Evolutionary conservation across 192 early-diverging fungal genomes (phyloP).

Genomic region (Coemansia javaensis): DNA sequence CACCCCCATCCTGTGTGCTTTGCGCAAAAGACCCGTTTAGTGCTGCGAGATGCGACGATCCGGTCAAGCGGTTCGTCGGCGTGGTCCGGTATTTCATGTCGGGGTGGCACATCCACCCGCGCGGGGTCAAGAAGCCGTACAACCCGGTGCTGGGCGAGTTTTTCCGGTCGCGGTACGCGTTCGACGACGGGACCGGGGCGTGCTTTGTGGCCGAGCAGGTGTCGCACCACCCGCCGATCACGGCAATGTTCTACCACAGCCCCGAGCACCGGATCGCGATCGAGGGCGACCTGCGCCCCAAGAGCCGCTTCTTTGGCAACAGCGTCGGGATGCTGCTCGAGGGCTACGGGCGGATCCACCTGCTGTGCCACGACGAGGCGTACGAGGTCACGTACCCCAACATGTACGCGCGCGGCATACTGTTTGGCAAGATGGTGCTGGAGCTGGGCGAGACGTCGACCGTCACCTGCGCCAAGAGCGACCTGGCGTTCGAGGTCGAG

Average conservation of each 20-base stretch:
- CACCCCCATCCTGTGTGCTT: too few species aligned
- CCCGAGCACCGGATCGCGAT: conserved; percentile 78
- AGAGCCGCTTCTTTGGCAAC: conserved; percentile 85
- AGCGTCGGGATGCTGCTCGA: conserved; percentile 83
- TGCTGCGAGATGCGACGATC: too few species aligned
- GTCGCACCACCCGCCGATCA: conserved; percentile 91
- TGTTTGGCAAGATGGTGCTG: conserved; percentile 91
- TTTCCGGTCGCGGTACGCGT: conserved; percentile 80
- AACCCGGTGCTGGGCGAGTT: conserved; percentile 91
- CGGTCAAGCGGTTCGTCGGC: conserved; percentile 70
- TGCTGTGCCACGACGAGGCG: conserved; percentile 53
- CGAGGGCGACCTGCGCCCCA: conserved; percentile 76
- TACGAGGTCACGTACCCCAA: conserved; percentile 87
- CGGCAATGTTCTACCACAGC: conserved; percentile 74
- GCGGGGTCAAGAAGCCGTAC: conserved; percentile 93
- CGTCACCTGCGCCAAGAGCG: conserved; percentile 66
- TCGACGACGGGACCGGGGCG: conserved; percentile 63
- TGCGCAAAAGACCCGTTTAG: too few species aligned
- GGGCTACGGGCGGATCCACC: conserved; percentile 57
- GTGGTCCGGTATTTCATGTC: conserved; percentile 83
- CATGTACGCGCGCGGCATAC: conserved; percentile 85
- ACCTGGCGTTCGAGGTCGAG: conserved; percentile 78
- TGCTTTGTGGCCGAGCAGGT: conserved; percentile 88
- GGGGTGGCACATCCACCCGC: conserved; percentile 90
- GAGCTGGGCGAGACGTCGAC: conserved; percentile 84